Percentiles rank a stretch among this genome's conserved stretches.
phyloP scores from a whole-genome alignment of 1,284 basidiomycete species.

The Somion occarium region DNA sequence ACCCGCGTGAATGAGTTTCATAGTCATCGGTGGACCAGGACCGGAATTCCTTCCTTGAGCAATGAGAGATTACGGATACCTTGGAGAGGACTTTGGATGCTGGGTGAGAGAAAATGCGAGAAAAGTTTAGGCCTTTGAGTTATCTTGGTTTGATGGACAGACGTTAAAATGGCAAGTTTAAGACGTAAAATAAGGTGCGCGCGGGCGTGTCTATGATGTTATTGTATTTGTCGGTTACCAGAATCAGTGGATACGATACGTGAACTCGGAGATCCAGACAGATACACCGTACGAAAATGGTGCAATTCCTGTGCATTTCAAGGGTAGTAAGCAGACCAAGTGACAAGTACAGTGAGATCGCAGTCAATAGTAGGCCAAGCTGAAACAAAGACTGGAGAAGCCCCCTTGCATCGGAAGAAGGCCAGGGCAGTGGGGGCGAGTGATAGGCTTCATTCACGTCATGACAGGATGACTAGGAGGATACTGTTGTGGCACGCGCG shows the following conservation, averaged over 20 bases:
- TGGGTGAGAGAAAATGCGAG: neutral
- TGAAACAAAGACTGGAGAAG: no score
- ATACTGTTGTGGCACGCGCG: neutral
- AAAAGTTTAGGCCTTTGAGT: neutral
- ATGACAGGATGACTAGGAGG: no score
- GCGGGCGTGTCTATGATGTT: neutral
- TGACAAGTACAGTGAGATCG: no score
- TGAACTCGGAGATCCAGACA: no score
- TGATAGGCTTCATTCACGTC: no score
- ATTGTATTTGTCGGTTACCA: neutral
- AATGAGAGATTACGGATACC: neutral
- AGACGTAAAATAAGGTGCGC: neutral
- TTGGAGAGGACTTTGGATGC: neutral
- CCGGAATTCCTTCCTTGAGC: neutral
- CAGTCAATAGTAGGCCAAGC: no score
- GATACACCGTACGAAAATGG: no score
- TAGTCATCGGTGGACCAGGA: neutral
- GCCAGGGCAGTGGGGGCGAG: neutral
- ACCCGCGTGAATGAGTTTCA: no score
- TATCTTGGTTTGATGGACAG: neutral
- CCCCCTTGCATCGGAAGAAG: no score
- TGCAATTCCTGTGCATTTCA: no score
- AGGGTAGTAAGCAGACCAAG: no score
- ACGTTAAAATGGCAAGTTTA: neutral
- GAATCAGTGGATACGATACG: neutral